Evolutionary conservation across 371 early-diverging fungal genomes (phyloP).

Genomic region (Mucor indicus): DNA sequence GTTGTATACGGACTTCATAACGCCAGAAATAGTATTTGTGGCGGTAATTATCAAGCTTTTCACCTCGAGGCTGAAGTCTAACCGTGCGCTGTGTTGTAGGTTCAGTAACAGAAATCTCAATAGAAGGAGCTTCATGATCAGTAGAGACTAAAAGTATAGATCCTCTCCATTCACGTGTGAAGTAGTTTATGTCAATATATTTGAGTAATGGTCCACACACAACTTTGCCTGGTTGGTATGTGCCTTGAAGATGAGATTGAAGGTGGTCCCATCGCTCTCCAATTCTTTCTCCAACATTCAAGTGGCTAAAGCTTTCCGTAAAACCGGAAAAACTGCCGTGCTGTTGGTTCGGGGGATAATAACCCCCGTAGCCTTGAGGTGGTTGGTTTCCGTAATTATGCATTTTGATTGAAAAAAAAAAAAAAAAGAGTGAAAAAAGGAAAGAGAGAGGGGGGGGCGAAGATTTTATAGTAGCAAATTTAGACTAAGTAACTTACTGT

Average conservation of each 20-base stretch:
- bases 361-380: neutral
- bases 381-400: neutral
- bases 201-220: slow-evolving; percentile 35
- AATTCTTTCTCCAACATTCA: slow-evolving; percentile 3
- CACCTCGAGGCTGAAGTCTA: slow-evolving; percentile 3
- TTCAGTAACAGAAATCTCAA: slow-evolving; percentile 13
- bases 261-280: slow-evolving; percentile 4
- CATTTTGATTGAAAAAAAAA: neutral
- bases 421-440: neutral
- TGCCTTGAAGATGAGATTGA: slow-evolving; percentile 4
- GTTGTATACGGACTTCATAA: slow-evolving; percentile 22
- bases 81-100: slow-evolving; percentile 1
- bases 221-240: slow-evolving; percentile 14
- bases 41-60: slow-evolving; percentile 23
- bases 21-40: slow-evolving; percentile 35
- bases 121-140: slow-evolving; percentile 21
- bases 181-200: slow-evolving; percentile 31
- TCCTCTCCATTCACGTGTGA: slow-evolving; percentile 27
- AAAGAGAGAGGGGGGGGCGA: no score
- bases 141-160: slow-evolving; percentile 30
- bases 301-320: slow-evolving; percentile 3
- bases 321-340: neutral
- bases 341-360: neutral
- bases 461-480: no score
- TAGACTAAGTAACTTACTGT: no score